Base-by-base conservation (phyloP, 768 basidiomycete species). In the Suillus fuscotomentosus region DNA sequence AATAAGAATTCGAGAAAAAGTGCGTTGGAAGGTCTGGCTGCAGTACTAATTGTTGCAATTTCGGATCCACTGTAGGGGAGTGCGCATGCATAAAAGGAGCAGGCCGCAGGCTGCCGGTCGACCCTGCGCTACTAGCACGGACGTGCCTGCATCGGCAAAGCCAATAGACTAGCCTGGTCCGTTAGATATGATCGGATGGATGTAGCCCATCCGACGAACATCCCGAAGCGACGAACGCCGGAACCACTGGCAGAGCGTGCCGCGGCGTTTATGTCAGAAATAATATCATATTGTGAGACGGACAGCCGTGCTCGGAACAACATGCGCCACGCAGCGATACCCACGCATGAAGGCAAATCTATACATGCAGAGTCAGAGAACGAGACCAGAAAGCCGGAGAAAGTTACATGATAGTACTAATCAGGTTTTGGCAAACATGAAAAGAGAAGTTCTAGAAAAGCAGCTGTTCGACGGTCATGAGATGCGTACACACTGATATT, bases 281-380 rank as follows among this genome's bases (percentile, higher is more conserved):
- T 84, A 78, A 38, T 84, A 27, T 27, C 27, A 27, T 27, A 31
- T 31, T 31, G 83, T 2, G 80, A 78, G 20, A 80, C 66, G 22
- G 83, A 39, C 74, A 15, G 78, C 79, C 4, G 1, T 31, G 31
- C 31, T 31, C 0, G 88, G 84, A 41, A 84, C 68, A 66, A 38
- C 36, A 38, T 38, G 5, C 36, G 8, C 36, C 86, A 86, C 13
- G 76, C 70, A 10, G 80, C 81, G 2, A 85, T 70, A 2, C 85
- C 84, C 11, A 78, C 67, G 0, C 77, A 79, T 5, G 86, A 50
- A 0, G 75, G 66, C 86, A 79, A 4, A 86, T 71, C 81, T 84
- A 56, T 13, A 34, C 17, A 56, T 10, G 27, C 14, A 59, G 3
- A 65, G 47, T 41, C 8, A 47, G 36, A 17, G 10, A 39, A 8